These are phyloP conservation scores for Fusarium sp. DNA, from an alignment of 2,329 filamentous ascomycete species.

Conservation along the genomic window DNA sequence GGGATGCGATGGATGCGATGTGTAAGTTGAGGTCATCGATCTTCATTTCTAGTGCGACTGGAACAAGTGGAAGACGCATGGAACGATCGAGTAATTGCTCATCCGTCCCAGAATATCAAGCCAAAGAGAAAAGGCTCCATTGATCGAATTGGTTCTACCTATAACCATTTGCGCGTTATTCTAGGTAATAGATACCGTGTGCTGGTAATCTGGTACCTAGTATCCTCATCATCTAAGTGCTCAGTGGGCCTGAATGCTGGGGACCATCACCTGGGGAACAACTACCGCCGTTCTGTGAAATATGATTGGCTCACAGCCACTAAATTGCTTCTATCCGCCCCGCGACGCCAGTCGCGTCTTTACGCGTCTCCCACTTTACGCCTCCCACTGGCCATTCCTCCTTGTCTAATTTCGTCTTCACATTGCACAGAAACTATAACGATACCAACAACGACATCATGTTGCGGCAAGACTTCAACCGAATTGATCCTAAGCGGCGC, in stretches of 20 bases:
- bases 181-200: neutral
- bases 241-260: neutral
- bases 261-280: constrained; percentile 18
- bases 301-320: constrained; percentile 29
- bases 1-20: neutral
- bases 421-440: constrained; percentile 8
- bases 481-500: constrained; percentile 77
- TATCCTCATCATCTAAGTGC: neutral
- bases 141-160: too few species aligned
- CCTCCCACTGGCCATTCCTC: constrained; percentile 23
- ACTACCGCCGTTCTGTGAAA: neutral
- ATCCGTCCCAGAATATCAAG: neutral
- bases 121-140: neutral
- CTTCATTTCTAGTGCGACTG: neutral
- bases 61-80: neutral
- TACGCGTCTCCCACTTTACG: constrained; percentile 50
- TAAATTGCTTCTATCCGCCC: constrained; percentile 44
- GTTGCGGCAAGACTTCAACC: constrained; percentile 64
- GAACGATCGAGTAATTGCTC: neutral
- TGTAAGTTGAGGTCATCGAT: neutral
- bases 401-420: constrained; percentile 24
- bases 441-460: constrained; percentile 50
- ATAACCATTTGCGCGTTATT: neutral
- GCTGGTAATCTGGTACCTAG: too few species aligned
- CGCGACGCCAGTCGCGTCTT: constrained; percentile 47